These are phyloP conservation scores for Elaeagnus macrophylla DNA, from an alignment of 306 rosid species.

Conservation along the genomic window DNA sequence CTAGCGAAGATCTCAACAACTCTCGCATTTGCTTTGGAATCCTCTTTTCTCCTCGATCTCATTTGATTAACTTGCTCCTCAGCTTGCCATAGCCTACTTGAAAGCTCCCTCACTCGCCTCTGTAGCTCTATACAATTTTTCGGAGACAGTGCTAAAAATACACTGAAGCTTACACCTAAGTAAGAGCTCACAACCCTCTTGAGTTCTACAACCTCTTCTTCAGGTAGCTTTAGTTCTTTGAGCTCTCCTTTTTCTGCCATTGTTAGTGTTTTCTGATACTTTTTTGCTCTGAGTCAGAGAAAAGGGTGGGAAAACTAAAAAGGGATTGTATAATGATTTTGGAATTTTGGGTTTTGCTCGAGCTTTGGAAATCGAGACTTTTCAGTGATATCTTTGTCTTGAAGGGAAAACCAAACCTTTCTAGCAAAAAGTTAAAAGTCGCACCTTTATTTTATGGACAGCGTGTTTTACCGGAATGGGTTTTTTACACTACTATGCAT, in stretches of 20 bases:
- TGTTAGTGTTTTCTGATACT: neutral
- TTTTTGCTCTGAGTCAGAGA: neutral
- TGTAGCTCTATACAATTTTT: constrained; percentile 26
- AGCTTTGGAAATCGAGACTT: neutral
- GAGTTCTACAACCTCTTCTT: constrained; percentile 11
- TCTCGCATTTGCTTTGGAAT: constrained; percentile 76
- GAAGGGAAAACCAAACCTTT: too few species aligned
- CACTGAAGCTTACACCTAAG: constrained; percentile 49
- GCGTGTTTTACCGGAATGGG: too few species aligned
- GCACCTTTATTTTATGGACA: too few species aligned
- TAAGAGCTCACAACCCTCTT: constrained; percentile 35
- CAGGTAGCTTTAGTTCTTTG: constrained; percentile 1
- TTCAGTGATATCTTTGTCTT: neutral
- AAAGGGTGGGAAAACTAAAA: neutral
- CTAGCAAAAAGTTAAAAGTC: too few species aligned
- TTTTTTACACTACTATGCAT: too few species aligned
- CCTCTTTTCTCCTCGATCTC: constrained; percentile 62
- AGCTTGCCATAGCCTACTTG: constrained; percentile 26
- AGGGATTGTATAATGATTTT: neutral
- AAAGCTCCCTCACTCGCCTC: constrained; percentile 25
- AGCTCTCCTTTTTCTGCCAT: constrained; percentile 17
- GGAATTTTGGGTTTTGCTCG: neutral
- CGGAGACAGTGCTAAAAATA: constrained; percentile 48
- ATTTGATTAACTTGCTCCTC: constrained; percentile 53
- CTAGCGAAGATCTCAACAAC: constrained; percentile 84